Conservation (phyloP, 1,284 basidiomycete genomes). For the Malassezia pachydermatis region DNA sequence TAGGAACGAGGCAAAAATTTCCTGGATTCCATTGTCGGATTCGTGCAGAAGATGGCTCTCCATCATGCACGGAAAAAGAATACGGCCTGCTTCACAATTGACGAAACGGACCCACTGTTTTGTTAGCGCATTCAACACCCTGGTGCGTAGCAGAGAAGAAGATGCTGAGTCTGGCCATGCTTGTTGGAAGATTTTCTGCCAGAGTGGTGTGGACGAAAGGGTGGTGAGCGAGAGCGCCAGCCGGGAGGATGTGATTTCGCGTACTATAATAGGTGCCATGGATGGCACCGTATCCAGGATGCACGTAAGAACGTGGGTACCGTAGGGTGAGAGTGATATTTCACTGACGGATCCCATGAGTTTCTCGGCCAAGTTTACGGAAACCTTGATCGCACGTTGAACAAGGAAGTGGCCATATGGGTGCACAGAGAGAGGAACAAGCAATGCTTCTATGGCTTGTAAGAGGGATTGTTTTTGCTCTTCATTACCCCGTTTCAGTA, state of each 20-base stretch:
- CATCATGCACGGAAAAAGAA: conserved; percentile 40
- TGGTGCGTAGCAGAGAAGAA: background rate
- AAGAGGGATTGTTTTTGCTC: conserved; percentile 23
- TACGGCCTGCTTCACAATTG: conserved; percentile 35
- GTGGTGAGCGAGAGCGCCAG: no score
- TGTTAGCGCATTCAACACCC: conserved; percentile 29
- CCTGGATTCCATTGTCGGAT: conserved; percentile 25
- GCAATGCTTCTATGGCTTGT: conserved; percentile 20
- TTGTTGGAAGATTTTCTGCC: conserved; percentile 31
- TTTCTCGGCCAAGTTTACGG: conserved; percentile 15
- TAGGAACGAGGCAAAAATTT: conserved; percentile 30
- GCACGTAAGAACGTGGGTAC: conserved; percentile 38
- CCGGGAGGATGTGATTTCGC: no score
- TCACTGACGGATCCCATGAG: conserved; percentile 27
- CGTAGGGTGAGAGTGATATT: conserved; percentile 34
- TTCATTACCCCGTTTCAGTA: conserved; percentile 25
- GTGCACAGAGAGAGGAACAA: conserved; percentile 28
- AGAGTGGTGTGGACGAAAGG: conserved; percentile 34
- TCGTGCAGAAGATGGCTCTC: conserved; percentile 21
- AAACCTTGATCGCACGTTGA: conserved; percentile 17
- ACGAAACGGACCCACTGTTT: conserved; percentile 33
- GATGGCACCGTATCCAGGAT: conserved; percentile 31
- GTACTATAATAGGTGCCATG: no score
- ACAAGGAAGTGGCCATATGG: conserved; percentile 42
- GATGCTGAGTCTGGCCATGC: conserved; percentile 23